These are phyloP conservation scores for Cladophialophora yegresii DNA, from an alignment of 2,329 filamentous ascomycete genomes.

Conservation along the genomic window DNA sequence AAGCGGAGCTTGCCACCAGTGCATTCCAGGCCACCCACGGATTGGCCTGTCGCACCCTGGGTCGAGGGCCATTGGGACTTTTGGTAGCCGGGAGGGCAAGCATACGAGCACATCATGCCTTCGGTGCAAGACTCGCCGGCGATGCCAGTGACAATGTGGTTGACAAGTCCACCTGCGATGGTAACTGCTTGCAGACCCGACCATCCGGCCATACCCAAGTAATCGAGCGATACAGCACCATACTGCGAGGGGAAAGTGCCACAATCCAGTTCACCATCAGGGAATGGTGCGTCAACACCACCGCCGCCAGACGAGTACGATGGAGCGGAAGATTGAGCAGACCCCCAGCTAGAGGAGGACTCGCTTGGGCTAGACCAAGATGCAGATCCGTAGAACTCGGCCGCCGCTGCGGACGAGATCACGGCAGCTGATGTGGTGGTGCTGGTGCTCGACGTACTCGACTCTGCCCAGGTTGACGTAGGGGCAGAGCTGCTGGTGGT, in stretches of 20 bases:
- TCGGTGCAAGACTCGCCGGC: constrained; percentile 62
- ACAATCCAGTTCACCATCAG: constrained; percentile 72
- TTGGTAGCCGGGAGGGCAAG: constrained; percentile 86
- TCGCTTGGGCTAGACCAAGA: constrained; percentile 28
- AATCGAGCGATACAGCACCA: constrained; percentile 71
- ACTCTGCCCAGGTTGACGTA: constrained; percentile 31
- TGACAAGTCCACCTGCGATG: constrained; percentile 58
- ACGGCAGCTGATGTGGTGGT: constrained; percentile 43
- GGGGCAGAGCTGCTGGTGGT: constrained; percentile 39
- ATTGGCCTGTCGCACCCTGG: constrained; percentile 80
- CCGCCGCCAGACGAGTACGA: constrained; percentile 40
- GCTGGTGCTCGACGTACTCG: constrained; percentile 38
- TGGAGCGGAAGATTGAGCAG: constrained; percentile 35
- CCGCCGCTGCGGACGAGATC: constrained; percentile 35
- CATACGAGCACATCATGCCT: constrained; percentile 83
- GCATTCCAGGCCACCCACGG: constrained; percentile 85
- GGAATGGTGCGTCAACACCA: constrained; percentile 70
- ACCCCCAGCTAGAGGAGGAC: constrained; percentile 37
- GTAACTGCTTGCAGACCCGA: constrained; percentile 72
- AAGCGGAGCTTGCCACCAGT: constrained; percentile 70
- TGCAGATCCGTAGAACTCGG: constrained; percentile 57
- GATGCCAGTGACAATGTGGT: constrained; percentile 65
- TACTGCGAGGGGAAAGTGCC: constrained; percentile 74
- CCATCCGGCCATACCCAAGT: constrained; percentile 73
- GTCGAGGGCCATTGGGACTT: constrained; percentile 84